A percentile compares a stretch with the other conserved stretches of the same genome.
Evolutionary conservation across 768 basidiomycete genomes (phyloP).

Genomic region (Erythrobasidium yunnanense): DNA sequence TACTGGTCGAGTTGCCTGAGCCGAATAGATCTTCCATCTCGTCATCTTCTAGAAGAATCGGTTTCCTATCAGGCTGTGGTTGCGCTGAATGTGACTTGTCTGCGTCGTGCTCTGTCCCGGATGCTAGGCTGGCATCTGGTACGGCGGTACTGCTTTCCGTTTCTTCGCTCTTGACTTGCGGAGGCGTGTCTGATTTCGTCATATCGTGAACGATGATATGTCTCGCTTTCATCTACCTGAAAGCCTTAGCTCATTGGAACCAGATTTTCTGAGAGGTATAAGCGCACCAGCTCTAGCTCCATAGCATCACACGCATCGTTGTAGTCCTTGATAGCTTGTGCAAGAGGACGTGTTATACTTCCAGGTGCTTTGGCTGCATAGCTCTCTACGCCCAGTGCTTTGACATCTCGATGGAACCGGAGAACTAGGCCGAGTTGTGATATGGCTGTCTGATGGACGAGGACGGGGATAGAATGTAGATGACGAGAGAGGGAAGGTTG

Average conservation of each 20-base stretch:
- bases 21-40: constrained; percentile 30
- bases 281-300: constrained; percentile 3
- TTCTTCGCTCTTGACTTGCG: background rate
- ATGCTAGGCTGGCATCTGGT: too few relatives aligned
- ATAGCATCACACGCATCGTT: constrained; percentile 15
- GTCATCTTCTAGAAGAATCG: constrained; percentile 10
- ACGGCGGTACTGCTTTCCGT: background rate
- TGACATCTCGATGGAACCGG: constrained; percentile 24
- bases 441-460: background rate
- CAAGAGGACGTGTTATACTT: constrained; percentile 1
- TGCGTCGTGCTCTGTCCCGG: too few relatives aligned
- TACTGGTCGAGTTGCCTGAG: background rate
- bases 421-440: constrained; percentile 14
- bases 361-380: constrained; percentile 19
- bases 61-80: background rate
- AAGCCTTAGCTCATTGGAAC: background rate
- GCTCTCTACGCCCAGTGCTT: constrained; percentile 6
- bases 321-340: constrained; percentile 5
- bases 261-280: background rate
- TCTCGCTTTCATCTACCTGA: background rate
- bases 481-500: too few relatives aligned
- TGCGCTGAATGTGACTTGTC: too few relatives aligned
- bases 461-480: background rate
- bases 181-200: background rate
- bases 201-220: background rate